phyloP scores from a whole-genome alignment of 306 rosid genomes.

The Pyrus pyrifolia region DNA sequence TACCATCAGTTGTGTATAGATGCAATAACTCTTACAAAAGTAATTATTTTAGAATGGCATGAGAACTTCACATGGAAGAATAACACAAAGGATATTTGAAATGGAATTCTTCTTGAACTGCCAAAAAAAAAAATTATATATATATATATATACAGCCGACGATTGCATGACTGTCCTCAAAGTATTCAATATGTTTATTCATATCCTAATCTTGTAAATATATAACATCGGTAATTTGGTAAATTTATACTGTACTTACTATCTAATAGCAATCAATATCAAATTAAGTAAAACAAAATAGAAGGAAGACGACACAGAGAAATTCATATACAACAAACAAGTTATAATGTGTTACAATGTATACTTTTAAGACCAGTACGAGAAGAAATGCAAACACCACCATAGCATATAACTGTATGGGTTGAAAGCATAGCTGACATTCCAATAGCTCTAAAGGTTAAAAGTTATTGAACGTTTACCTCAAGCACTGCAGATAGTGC shows the following conservation, averaged over 20 bases:
- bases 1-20: conserved; percentile 24
- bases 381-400: not conserved
- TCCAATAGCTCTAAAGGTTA: not conserved
- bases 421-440: not conserved
- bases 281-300: not conserved
- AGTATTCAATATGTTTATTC: not conserved
- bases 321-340: not conserved
- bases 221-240: not conserved
- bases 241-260: not conserved
- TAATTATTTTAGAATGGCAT: not conserved
- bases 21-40: conserved; percentile 11
- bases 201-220: not conserved
- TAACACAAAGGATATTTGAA: not conserved
- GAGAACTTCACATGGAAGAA: not conserved
- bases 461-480: conserved; percentile 30
- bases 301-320: not conserved
- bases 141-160: not conserved
- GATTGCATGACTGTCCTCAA: not conserved
- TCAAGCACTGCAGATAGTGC: conserved; percentile 53
- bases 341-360: not conserved
- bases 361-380: not conserved
- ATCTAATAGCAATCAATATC: not conserved
- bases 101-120: not conserved
- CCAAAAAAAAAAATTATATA: not conserved
- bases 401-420: not conserved